These are phyloP conservation scores for Coemansia sp. DNA, from an alignment of 192 early-diverging fungal genomes.

Conservation along the genomic window DNA sequence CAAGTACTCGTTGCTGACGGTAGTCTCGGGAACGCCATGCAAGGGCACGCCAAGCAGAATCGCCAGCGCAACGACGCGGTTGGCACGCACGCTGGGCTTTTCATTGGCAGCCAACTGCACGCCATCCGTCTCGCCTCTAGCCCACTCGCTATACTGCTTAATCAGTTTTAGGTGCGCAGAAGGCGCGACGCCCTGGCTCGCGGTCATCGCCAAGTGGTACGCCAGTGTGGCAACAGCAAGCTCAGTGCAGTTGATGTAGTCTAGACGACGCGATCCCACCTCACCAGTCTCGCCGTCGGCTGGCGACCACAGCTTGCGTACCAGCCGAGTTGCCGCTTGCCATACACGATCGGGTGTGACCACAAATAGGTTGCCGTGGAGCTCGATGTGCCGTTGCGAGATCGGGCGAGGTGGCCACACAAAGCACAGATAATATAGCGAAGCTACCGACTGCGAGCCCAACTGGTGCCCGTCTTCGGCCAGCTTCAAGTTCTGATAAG, in stretches of 20 bases:
- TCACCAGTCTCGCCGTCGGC: neutral
- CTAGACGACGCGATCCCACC: neutral
- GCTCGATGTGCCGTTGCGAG: slow-evolving; percentile 24
- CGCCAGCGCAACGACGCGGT: slow-evolving; percentile 23
- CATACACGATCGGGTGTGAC: slow-evolving; percentile 47
- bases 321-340: slow-evolving; percentile 25
- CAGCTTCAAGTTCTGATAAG: slow-evolving; percentile 4
- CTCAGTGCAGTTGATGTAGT: slow-evolving; percentile 13
- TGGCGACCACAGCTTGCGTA: slow-evolving; percentile 10
- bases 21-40: slow-evolving; percentile 43
- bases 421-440: slow-evolving; percentile 43
- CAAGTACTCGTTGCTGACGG: slow-evolving; percentile 29
- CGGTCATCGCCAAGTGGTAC: slow-evolving; percentile 32
- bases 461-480: slow-evolving; percentile 11
- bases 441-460: slow-evolving; percentile 10
- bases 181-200: slow-evolving; percentile 9
- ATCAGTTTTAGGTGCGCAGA: slow-evolving; percentile 17
- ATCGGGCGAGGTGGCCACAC: slow-evolving; percentile 45
- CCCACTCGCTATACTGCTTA: slow-evolving; percentile 13
- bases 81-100: slow-evolving; percentile 17
- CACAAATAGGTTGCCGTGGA: slow-evolving; percentile 19
- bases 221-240: slow-evolving; percentile 25
- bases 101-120: slow-evolving; percentile 19
- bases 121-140: slow-evolving; percentile 4
- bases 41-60: slow-evolving; percentile 38